phyloP scores from a whole-genome alignment of 2,329 filamentous ascomycete genomes.

The Fusarium nematophilum region DNA sequence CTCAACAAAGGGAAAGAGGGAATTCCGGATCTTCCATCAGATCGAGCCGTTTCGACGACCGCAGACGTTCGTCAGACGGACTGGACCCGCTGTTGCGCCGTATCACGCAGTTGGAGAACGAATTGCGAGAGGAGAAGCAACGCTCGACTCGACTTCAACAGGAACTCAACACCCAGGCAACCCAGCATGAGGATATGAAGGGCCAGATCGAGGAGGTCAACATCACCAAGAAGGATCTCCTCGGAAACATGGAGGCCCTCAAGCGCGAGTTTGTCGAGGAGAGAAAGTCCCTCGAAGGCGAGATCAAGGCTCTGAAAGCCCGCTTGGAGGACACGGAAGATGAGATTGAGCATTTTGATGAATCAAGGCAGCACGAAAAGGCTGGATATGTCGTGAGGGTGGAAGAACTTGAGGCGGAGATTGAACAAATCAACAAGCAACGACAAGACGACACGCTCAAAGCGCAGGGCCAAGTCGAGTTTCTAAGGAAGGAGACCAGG shows the following conservation, averaged over 20 bases:
- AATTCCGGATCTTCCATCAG: constrained; percentile 62
- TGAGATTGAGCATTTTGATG: constrained; percentile 85
- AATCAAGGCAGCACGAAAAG: constrained; percentile 85
- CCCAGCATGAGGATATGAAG: constrained; percentile 70
- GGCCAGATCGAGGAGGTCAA: constrained; percentile 85
- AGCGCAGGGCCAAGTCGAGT: constrained; percentile 71
- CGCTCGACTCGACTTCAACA: constrained; percentile 74
- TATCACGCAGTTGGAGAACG: constrained; percentile 77
- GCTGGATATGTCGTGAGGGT: constrained; percentile 76
- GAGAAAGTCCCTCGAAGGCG: constrained; percentile 82
- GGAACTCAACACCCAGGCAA: constrained; percentile 70
- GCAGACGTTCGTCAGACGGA: constrained; percentile 59
- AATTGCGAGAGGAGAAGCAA: constrained; percentile 80
- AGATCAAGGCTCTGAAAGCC: constrained; percentile 80
- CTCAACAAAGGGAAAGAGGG: constrained; percentile 60
- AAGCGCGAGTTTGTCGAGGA: constrained; percentile 90
- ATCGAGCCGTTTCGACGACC: constrained; percentile 58
- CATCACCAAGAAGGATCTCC: constrained; percentile 91
- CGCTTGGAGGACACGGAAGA: constrained; percentile 91
- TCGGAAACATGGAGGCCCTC: constrained; percentile 93
- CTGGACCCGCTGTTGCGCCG: constrained; percentile 60
- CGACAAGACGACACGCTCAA: constrained; percentile 68
- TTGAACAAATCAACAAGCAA: constrained; percentile 72
- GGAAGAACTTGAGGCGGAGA: constrained; percentile 75
- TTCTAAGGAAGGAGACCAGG: constrained; percentile 69